Evolutionary conservation across 495 filamentous ascomycete species (phyloP), one percentile per base, ranked within the genome.

Genomic region (Sabuloglossum arenarium): DNA sequence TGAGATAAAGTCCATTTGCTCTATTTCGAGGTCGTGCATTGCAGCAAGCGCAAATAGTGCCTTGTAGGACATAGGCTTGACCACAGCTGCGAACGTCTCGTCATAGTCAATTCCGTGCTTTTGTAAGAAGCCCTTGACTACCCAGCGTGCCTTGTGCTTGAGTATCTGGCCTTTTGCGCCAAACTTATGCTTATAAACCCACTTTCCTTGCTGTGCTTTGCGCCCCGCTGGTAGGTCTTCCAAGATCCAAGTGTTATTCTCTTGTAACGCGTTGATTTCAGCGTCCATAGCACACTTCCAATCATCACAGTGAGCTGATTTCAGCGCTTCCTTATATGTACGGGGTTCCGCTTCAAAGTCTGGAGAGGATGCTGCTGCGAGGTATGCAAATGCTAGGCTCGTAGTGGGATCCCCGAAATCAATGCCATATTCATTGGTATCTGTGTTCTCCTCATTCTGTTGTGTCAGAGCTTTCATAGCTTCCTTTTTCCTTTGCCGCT

Each of bases 31-130:
- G 37, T 67, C 60, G 1, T 58, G 53, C 23, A 56, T 56, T 0
- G 62, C 62, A 19, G 53, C 59, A 19, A 69, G 59, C 45, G 61
- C 62, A 49, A 70, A 65, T 0, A 67, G 56, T 24, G 56, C 57
- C 46, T 64, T 64, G 47, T 66, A 69, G 39, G 57, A 64, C 56
- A 65, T 65, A 45, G 62, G 60, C 55, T 72, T 72, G 37, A 71
- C 67, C 25, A 72, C 68, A 28, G 63, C 64, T 6, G 68, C 61
- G 60, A 69, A 73, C 2, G 65, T 71, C 53, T 74, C 63, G 31
- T 68, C 37, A 58, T 66, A 73, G 56, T 72, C 61, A 24, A 68
- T 59, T 21, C 64, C 65, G 19, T 68, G 53, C 56, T 59, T 39
- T 63, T 73, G 62, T 57, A 58, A 59, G 45, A 59, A 67, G 28